A percentile compares a stretch with the other conserved stretches of the same genome.
Conservation (phyloP, 2,329 filamentous ascomycete genomes). For the Diaporthe sp. region DNA sequence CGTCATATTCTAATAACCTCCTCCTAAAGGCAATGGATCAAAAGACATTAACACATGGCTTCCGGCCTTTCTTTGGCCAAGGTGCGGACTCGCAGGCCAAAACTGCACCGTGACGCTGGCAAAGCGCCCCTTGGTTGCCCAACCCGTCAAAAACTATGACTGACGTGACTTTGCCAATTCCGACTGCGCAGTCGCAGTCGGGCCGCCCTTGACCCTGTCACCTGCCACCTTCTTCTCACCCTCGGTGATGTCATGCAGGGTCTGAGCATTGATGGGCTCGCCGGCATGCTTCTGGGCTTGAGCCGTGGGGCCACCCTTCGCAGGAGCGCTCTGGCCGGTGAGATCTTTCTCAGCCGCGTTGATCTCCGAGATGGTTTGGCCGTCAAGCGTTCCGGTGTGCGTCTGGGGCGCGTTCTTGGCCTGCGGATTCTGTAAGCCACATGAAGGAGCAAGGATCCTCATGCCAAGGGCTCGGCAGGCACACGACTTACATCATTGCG, state of each 20-base stretch:
- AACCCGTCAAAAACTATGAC: background rate
- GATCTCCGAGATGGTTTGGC: constrained; percentile 55
- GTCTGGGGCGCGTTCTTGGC: background rate
- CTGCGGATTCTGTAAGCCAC: background rate
- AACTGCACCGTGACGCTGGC: background rate
- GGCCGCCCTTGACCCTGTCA: constrained; percentile 52
- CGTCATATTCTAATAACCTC: background rate
- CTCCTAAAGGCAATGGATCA: background rate
- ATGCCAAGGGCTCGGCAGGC: background rate
- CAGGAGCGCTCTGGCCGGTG: constrained; percentile 52
- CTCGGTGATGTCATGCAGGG: constrained; percentile 56
- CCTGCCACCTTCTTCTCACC: constrained; percentile 58
- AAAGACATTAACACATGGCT: background rate
- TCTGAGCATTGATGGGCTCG: constrained; percentile 51
- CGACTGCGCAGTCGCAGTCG: constrained; percentile 55
- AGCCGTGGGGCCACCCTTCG: constrained; percentile 56
- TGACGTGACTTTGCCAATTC: constrained; percentile 45
- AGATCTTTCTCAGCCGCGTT: constrained; percentile 55
- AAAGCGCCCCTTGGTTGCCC: background rate
- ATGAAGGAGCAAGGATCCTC: background rate
- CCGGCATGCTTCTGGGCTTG: constrained; percentile 55
- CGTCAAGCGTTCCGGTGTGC: constrained; percentile 46
- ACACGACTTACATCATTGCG: background rate
- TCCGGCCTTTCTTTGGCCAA: background rate
- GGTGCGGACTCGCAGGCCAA: background rate